Base-by-base conservation (phyloP, 371 early-diverging fungal genomes). In the Nosema granulosis region DNA sequence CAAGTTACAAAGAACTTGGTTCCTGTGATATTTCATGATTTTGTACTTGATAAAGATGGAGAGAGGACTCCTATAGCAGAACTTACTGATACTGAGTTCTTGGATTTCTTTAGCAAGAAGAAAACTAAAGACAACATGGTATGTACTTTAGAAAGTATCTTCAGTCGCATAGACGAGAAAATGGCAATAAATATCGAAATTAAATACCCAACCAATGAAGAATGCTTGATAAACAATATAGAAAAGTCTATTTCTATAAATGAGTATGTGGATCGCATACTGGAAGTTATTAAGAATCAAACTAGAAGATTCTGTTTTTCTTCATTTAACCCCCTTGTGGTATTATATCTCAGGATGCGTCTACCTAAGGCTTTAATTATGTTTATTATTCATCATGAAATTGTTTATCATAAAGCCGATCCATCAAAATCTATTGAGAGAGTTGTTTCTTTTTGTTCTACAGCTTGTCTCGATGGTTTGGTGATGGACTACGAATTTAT, bases 131-230 rank as follows among this genome's bases (percentile, higher is more conserved):
- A 56, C 29, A n/a, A 61, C 56, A 3, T 88, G 88, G 71, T 76
- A 88, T 75, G 87, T 88, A 71, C 90, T 89, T 52, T 68, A 29
- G 68, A 74, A 4, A 20, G 58, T 68, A 88, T 89, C 1, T 86
- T 88, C 3, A 87, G 88, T 37, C 88, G 87, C 0, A n/a, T 77
- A 13, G 50, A n/a, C 22, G 57, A 65, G 13, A 72, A 86, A 3
- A 88, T 91, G 12, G 95, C 93, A 6, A 92, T 94, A 77, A 94
- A 95, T 76, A 90, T 96, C 68, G 97, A 96, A 83, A 88, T 95
- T 77, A 96, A 96, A 84, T 95, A 95, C 78, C 94, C 95, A 0
- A 89, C 90, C 88, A 84, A 89, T 20, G 90, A 92, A 71, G 94
- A 94, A 79, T 34, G 31, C 3, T 9, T 32, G 37, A 18, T 18